A percentile compares a stretch with the other conserved stretches of the same genome.
phyloP scores from a whole-genome alignment of 2,329 filamentous ascomycete species.

The Microdochium trichocladiopsis region DNA sequence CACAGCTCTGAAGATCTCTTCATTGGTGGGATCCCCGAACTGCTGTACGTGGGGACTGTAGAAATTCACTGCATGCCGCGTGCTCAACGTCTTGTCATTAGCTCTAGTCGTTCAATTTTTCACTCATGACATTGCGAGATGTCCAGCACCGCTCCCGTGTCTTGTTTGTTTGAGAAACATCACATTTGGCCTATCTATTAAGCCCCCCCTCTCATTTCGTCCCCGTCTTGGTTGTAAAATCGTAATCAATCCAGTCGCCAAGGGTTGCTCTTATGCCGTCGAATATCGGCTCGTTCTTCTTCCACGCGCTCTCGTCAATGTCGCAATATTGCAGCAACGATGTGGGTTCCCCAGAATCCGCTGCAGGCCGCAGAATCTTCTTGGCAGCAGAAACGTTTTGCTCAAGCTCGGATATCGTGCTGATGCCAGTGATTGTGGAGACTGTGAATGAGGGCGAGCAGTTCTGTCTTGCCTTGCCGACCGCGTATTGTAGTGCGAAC shows the following conservation, averaged over 20 bases:
- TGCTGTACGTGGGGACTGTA: too few species aligned
- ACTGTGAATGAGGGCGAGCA: constrained; percentile 7
- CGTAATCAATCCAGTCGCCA: background rate
- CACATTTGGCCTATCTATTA: background rate
- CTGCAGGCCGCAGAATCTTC: constrained; percentile 8
- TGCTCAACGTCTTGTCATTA: too few species aligned
- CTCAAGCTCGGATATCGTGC: constrained; percentile 24
- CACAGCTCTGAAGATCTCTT: too few species aligned
- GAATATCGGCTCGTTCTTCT: constrained; percentile 2
- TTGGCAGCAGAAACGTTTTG: constrained; percentile 13
- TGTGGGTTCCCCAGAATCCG: constrained; percentile 11
- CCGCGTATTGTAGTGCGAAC: constrained; percentile 23
- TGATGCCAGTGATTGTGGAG: constrained; percentile 23
- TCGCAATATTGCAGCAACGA: background rate
- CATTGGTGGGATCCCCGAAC: too few species aligned
- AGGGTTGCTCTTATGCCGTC: background rate
- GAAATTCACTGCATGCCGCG: too few species aligned
- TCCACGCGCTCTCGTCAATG: constrained; percentile 2
- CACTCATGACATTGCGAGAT: too few species aligned
- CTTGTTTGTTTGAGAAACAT: too few species aligned
- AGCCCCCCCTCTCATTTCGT: background rate
- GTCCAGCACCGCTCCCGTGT: too few species aligned
- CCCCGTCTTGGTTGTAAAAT: background rate
- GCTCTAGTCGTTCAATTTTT: too few species aligned
- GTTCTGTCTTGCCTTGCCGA: constrained; percentile 14